Conservation (phyloP, 2,329 filamentous ascomycete genomes). For the Ophiostoma triangulosporum region DNA sequence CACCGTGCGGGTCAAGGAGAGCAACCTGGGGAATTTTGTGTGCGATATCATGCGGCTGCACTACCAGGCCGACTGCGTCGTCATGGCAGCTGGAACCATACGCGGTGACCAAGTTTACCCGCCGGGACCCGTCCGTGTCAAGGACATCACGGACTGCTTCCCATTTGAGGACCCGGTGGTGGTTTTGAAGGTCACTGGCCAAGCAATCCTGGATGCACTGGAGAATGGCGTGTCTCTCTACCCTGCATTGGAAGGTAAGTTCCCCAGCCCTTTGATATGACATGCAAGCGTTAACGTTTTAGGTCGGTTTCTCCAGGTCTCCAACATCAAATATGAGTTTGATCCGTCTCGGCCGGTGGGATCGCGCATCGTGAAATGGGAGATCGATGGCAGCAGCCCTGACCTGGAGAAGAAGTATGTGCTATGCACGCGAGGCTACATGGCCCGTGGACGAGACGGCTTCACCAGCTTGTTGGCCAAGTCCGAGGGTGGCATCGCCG, state of each 20-base stretch:
- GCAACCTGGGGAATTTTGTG: constrained; percentile 81
- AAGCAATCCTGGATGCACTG: constrained; percentile 62
- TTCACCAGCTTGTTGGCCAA: constrained; percentile 64
- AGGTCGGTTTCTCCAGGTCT: constrained; percentile 70
- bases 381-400: constrained; percentile 41
- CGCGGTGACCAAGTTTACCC: constrained; percentile 81
- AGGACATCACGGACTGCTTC: constrained; percentile 79
- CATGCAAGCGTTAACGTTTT: background rate
- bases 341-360: constrained; percentile 48
- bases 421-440: constrained; percentile 73
- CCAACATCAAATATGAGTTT: constrained; percentile 64
- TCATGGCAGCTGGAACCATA: constrained; percentile 79
- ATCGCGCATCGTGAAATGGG: constrained; percentile 48
- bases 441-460: constrained; percentile 80
- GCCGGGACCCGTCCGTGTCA: constrained; percentile 61
- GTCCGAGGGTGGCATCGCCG: constrained; percentile 60
- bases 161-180: constrained; percentile 87
- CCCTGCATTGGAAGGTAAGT: constrained; percentile 60
- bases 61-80: constrained; percentile 64
- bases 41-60: constrained; percentile 83
- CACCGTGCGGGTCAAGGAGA: constrained; percentile 63
- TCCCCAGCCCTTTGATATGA: background rate
- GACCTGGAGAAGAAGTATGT: constrained; percentile 52
- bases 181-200: constrained; percentile 56
- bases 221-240: constrained; percentile 74